These are phyloP conservation scores for Chrysoporthe deuterocubensis DNA, from an alignment of 2,329 filamentous ascomycete species.

Conservation along the genomic window DNA sequence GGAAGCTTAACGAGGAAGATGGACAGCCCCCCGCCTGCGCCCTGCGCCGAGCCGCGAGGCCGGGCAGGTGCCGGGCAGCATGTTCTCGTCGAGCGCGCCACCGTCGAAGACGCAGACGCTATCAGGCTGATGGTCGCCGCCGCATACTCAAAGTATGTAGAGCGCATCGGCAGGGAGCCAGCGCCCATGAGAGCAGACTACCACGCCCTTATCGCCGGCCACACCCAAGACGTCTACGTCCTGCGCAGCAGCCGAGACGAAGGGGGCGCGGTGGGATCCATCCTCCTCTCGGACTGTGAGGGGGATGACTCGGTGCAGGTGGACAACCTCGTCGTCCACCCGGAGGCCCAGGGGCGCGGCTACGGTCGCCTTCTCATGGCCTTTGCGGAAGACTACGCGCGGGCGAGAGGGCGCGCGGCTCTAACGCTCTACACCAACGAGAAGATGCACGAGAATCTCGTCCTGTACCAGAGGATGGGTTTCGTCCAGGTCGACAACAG, in stretches of 20 bases:
- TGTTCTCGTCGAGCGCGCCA: slow-evolving; percentile 7
- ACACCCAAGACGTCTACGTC: slow-evolving; percentile 34
- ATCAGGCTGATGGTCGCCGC: slow-evolving; percentile 38
- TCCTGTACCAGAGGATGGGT: slow-evolving; percentile 33
- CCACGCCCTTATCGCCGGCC: slow-evolving; percentile 31
- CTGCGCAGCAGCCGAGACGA: slow-evolving; percentile 24
- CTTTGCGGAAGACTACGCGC: slow-evolving; percentile 29
- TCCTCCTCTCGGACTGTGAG: slow-evolving; percentile 31
- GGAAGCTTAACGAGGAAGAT: not conserved
- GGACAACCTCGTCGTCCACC: slow-evolving; percentile 33
- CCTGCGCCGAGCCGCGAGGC: not conserved
- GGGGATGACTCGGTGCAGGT: slow-evolving; percentile 27
- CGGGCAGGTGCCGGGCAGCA: not conserved
- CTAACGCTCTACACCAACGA: slow-evolving; percentile 32
- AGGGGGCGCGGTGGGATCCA: slow-evolving; percentile 35
- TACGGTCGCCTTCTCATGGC: slow-evolving; percentile 33
- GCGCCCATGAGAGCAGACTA: slow-evolving; percentile 45
- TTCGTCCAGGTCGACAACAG: slow-evolving; percentile 39
- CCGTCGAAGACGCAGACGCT: slow-evolving; percentile 34
- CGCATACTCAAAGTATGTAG: slow-evolving; percentile 41
- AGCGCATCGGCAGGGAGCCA: slow-evolving; percentile 41
- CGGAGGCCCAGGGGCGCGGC: slow-evolving; percentile 29
- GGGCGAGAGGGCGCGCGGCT: slow-evolving; percentile 18
- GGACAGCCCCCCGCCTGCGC: not conserved
- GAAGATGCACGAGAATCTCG: slow-evolving; percentile 33